A percentile compares a stretch with the other conserved stretches of the same genome.
Conservation (phyloP, 2,329 filamentous ascomycete genomes). For the Aspergillus transmontanensis region DNA sequence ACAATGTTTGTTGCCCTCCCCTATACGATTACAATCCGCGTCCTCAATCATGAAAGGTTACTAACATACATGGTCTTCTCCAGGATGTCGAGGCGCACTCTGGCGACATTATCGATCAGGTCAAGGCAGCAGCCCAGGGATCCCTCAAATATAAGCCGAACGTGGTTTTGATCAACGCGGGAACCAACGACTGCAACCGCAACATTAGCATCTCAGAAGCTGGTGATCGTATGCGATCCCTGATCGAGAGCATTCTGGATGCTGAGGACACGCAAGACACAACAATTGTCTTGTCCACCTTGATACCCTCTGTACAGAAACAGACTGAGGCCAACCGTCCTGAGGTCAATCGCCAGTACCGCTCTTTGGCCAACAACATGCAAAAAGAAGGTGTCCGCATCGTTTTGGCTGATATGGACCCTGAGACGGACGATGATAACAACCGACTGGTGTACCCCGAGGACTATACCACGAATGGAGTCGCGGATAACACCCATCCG, state of each 20-base stretch:
- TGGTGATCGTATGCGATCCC: slow-evolving; percentile 25
- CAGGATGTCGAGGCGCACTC: slow-evolving; percentile 30
- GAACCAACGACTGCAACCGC: slow-evolving; percentile 38
- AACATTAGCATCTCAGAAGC: slow-evolving; percentile 22
- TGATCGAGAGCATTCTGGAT: slow-evolving; percentile 28
- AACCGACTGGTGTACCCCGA: background rate
- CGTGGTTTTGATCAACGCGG: slow-evolving; percentile 32
- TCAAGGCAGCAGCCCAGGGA: slow-evolving; percentile 12
- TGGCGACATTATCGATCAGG: slow-evolving; percentile 26
- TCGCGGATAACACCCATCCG: slow-evolving; percentile 28
- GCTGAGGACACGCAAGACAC: slow-evolving; percentile 24
- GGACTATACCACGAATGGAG: slow-evolving; percentile 15
- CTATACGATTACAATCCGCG: background rate
- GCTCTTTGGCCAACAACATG: slow-evolving; percentile 23
- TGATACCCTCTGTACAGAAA: slow-evolving; percentile 26
- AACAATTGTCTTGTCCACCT: slow-evolving; percentile 37
- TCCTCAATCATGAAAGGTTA: background rate
- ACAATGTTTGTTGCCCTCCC: slow-evolving; percentile 23
- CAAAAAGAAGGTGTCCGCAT: slow-evolving; percentile 22
- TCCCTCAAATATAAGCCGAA: slow-evolving; percentile 25
- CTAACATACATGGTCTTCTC: background rate
- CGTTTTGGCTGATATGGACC: slow-evolving; percentile 32
- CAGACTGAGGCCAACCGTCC: slow-evolving; percentile 2
- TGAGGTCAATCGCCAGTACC: slow-evolving; percentile 29
- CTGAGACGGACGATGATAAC: background rate